These are phyloP conservation scores for Daldinia sp. DNA, from an alignment of 2,329 filamentous ascomycete species.

Conservation along the genomic window DNA sequence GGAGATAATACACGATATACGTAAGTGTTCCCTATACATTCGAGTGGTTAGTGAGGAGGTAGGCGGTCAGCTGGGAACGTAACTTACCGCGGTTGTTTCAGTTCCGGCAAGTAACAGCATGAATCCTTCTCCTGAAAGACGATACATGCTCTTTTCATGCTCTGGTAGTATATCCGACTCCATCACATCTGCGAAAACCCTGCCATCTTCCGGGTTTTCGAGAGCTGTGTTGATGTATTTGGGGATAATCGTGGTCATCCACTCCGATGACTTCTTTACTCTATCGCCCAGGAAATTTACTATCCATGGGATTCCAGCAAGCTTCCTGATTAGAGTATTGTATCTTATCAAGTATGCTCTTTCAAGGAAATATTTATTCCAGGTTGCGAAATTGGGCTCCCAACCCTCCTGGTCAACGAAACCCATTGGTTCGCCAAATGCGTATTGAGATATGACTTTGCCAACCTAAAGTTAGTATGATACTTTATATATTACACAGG, in stretches of 20 bases:
- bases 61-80: conserved; percentile 42
- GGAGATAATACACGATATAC: conserved; percentile 48
- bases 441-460: conserved; percentile 38
- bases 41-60: conserved; percentile 13
- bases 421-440: conserved; percentile 39
- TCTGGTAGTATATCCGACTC: conserved; percentile 45
- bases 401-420: conserved; percentile 40
- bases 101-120: conserved; percentile 51
- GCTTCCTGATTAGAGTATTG: conserved; percentile 29
- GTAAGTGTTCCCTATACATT: conserved; percentile 44
- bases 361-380: conserved; percentile 37
- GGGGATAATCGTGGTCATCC: conserved; percentile 32
- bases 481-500: neutral
- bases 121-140: conserved; percentile 52
- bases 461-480: neutral
- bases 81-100: conserved; percentile 50
- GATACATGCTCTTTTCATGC: conserved; percentile 47
- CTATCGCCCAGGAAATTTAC: conserved; percentile 37
- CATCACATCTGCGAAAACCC: conserved; percentile 50
- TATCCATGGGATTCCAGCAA: conserved; percentile 34
- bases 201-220: conserved; percentile 47
- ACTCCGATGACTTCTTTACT: conserved; percentile 16
- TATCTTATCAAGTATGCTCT: conserved; percentile 39
- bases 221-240: conserved; percentile 45
- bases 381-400: conserved; percentile 40